Base-by-base conservation (phyloP, 176 grass and related monocot genomes). In the Oryza nivara region DNA sequence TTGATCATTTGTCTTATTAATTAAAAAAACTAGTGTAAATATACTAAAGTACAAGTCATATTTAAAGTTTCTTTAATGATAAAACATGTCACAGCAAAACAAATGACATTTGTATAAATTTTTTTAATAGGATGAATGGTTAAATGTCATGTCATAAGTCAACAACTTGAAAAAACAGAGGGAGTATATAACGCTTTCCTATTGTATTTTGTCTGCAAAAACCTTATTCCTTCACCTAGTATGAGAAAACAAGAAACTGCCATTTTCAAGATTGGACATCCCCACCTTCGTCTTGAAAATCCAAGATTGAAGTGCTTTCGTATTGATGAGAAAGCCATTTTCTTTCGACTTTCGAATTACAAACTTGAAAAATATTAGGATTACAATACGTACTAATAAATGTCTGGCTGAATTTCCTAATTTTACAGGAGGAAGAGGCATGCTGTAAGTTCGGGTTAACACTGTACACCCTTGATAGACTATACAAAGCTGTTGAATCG, bases 401-500 rank as follows among this genome's bases (percentile, higher is more conserved):
- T 13, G 75, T 76, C 74, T 82, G 23, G 68, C 47, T 74, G 30
- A 81, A 23, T 77, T 81, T 85, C 36, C 26, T 78, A 22, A 22
- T 46, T 68, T 86, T 64, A 32, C 82, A 98, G 96, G 93, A 90
- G 66, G 91, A 89, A 36, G 96, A 95, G 72, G 92, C 95, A 45
- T 40, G 15, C 11, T 95, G 82, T 34, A 88, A 72, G 56, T 98
- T 90, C 73, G 95, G 95, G 40, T 85, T 98, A 71, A 83, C 91
- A 77, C 81, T 98, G 48, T 98, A 92, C 82, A 89, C 82, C 60
- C 93, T 98, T 67, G 89, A 95, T 85, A 85, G 89, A 73, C 78
- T 98, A 9, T 98, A 88, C 80, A 93, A 92, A 83, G 91, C 96
- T 49, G 96, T 94, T 13, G 96, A 98, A 82, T 61, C 68, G 52